Conservation (phyloP, 2,329 filamentous ascomycete species). For the Fusarium tanahbumbuense region DNA sequence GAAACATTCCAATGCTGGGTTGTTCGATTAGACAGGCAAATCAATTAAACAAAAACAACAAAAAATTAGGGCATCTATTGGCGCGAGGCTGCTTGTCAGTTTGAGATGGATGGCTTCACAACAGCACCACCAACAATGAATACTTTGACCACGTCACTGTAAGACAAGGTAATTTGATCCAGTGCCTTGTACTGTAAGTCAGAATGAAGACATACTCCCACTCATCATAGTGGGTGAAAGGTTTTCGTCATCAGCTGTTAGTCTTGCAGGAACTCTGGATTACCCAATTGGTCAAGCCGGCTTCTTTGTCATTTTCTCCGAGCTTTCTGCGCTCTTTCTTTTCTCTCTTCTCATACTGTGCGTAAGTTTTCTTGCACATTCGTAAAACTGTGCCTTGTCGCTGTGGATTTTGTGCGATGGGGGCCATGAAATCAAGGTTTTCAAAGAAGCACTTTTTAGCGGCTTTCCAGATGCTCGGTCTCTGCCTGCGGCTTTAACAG, state of each 20-base stretch:
- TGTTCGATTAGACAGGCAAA: conserved; percentile 4
- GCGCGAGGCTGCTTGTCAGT: conserved; percentile 21
- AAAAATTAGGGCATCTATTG: conserved; percentile 22
- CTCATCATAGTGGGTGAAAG: conserved; percentile 9
- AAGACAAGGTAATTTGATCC: conserved; percentile 4
- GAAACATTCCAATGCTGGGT: background rate
- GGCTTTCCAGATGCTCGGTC: conserved; percentile 11
- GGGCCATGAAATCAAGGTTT: conserved; percentile 32
- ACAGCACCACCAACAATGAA: conserved; percentile 4
- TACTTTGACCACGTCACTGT: conserved; percentile 24
- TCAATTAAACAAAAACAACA: conserved; percentile 6
- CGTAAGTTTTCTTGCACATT: conserved; percentile 14
- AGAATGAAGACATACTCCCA: conserved; percentile 15
- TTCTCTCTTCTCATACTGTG: conserved; percentile 34
- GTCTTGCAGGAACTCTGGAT: conserved; percentile 18
- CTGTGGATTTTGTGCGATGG: conserved; percentile 29
- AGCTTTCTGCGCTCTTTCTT: background rate
- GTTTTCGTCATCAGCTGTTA: conserved; percentile 22
- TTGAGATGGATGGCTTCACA: conserved; percentile 30
- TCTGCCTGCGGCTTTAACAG: conserved; percentile 10
- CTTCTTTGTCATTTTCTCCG: conserved; percentile 4
- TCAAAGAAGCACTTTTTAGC: conserved; percentile 35
- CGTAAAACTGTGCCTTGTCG: conserved; percentile 20
- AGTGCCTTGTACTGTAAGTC: conserved; percentile 13
- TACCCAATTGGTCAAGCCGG: conserved; percentile 23